Evolutionary conservation across 2,329 filamentous ascomycete species (phyloP).

Genomic region (Emericellopsis cladophorae): DNA sequence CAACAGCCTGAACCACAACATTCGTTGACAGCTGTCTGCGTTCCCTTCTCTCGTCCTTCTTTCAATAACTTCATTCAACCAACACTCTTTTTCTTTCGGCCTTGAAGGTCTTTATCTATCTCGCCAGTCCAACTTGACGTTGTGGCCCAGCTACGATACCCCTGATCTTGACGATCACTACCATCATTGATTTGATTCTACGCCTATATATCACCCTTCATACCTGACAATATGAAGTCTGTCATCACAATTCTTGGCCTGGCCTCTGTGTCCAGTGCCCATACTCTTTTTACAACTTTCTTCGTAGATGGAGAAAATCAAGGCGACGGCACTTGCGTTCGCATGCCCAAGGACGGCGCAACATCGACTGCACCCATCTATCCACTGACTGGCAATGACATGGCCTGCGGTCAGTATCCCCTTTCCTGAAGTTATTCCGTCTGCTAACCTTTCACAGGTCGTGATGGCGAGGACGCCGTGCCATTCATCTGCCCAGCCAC

Average conservation of each 20-base stretch:
- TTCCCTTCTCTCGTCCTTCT: background rate
- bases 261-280: slow-evolving; percentile 29
- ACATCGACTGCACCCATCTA: slow-evolving; percentile 45
- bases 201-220: background rate
- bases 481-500: slow-evolving; percentile 33
- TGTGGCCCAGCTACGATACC: background rate
- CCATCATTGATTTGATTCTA: background rate
- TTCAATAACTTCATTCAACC: background rate
- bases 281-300: slow-evolving; percentile 53
- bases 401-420: slow-evolving; percentile 53
- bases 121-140: background rate
- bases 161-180: too few species aligned
- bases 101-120: background rate
- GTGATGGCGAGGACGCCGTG: slow-evolving; percentile 29
- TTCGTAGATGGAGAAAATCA: slow-evolving; percentile 49
- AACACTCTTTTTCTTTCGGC: background rate
- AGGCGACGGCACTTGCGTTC: slow-evolving; percentile 60
- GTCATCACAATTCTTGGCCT: slow-evolving; percentile 19
- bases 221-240: slow-evolving; percentile 22
- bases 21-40: background rate
- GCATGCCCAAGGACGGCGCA: slow-evolving; percentile 43
- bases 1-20: background rate
- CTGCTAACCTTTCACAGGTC: slow-evolving; percentile 17
- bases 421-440: too few species aligned
- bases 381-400: slow-evolving; percentile 43